Conservation (phyloP, 371 early-diverging fungal species). For the Batrachochytrium dendrobatidis region DNA sequence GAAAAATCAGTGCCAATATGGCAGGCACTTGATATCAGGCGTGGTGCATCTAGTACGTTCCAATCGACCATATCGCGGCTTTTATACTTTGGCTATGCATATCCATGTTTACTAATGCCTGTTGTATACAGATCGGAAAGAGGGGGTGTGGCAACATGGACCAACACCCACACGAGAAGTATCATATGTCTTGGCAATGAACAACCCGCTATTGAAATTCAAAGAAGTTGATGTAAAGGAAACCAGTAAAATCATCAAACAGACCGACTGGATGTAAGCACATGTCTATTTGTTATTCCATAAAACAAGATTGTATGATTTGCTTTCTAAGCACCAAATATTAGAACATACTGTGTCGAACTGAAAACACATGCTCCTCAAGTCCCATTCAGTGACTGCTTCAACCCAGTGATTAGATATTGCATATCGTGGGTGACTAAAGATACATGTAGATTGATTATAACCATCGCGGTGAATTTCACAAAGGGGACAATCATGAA, state of each 20-base stretch:
- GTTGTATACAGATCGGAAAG: constrained; percentile 1
- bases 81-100: not conserved
- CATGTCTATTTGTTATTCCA: not conserved
- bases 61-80: too few species aligned
- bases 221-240: constrained; percentile 26
- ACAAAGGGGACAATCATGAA: constrained; percentile 34
- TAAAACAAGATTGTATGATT: not conserved
- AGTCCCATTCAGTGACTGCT: constrained; percentile 76
- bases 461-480: constrained; percentile 28
- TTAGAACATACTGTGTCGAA: constrained; percentile 35
- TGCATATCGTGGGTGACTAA: constrained; percentile 68
- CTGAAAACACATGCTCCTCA: constrained; percentile 57
- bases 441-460: constrained; percentile 20
- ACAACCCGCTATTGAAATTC: constrained; percentile 38
- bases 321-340: not conserved
- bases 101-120: not conserved
- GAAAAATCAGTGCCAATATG: constrained; percentile 14
- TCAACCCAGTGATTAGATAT: constrained; percentile 63
- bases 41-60: constrained; percentile 20
- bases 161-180: constrained; percentile 3
- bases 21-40: constrained; percentile 10
- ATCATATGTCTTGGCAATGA: constrained; percentile 34
- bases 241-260: constrained; percentile 17
- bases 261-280: constrained; percentile 19
- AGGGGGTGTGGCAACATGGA: not conserved